Percentiles rank a stretch among this genome's conserved stretches.
These are phyloP conservation scores for Colletotrichum chrysophilum DNA, from an alignment of 2,329 filamentous ascomycete genomes.

Conservation along the genomic window DNA sequence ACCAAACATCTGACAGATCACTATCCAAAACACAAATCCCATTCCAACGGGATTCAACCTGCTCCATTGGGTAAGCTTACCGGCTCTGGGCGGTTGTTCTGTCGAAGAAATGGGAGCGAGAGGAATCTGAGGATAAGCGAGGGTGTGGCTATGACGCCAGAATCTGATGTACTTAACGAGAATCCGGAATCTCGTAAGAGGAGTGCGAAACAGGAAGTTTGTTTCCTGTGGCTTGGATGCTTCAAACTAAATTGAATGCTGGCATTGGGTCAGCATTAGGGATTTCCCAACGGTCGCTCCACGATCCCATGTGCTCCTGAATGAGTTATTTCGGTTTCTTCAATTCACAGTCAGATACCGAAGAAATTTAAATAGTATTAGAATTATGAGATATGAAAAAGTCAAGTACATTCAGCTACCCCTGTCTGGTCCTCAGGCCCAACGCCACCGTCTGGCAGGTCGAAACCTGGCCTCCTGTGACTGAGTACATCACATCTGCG, in stretches of 20 bases:
- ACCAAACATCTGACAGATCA: neutral
- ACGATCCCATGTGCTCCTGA: neutral
- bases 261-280: neutral
- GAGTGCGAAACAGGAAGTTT: fast-evolving
- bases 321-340: neutral
- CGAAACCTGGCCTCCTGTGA: slow-evolving; percentile 31
- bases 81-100: neutral
- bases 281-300: neutral
- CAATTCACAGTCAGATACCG: neutral
- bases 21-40: neutral
- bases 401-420: neutral
- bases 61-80: neutral
- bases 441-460: neutral
- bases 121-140: neutral
- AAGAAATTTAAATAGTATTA: neutral
- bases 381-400: neutral
- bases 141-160: neutral
- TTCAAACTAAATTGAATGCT: neutral
- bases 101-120: neutral
- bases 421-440: neutral
- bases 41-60: neutral
- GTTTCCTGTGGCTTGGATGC: neutral
- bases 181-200: neutral
- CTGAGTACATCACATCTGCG: slow-evolving; percentile 25
- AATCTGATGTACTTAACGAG: neutral